These are phyloP conservation scores for Malassezia psittaci DNA, from an alignment of 1,284 basidiomycete genomes.

Conservation along the genomic window DNA sequence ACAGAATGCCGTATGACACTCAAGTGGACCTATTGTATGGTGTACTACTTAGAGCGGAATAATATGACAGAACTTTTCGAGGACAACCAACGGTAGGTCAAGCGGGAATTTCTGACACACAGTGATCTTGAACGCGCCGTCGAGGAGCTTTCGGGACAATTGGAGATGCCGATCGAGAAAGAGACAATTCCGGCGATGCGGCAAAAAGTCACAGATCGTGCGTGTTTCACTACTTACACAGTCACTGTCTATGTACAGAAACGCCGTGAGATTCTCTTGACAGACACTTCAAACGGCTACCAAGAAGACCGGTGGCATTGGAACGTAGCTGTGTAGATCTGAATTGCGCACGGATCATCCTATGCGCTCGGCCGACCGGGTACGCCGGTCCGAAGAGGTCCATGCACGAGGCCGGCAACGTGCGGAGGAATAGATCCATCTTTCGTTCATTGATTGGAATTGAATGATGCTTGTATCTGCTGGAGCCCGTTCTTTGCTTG, in stretches of 20 bases:
- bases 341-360: conserved; percentile 9
- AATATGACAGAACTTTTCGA: conserved; percentile 94
- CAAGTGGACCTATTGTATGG: conserved; percentile 99
- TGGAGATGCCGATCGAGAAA: conserved; percentile 79
- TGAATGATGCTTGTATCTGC: conserved; percentile 8
- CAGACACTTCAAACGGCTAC: conserved; percentile 85
- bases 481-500: conserved; percentile 8
- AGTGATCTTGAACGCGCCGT: conserved; percentile 90
- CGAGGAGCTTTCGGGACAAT: conserved; percentile 80
- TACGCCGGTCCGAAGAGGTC: neutral
- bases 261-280: conserved; percentile 82
- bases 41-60: conserved; percentile 74
- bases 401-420: neutral
- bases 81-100: conserved; percentile 69
- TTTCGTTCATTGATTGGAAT: neutral
- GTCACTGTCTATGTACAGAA: conserved; percentile 73
- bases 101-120: neutral
- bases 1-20: conserved; percentile 79
- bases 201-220: conserved; percentile 78
- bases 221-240: neutral
- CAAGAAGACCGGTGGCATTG: conserved; percentile 61
- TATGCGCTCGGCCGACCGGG: conserved; percentile 6
- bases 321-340: conserved; percentile 28
- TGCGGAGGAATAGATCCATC: neutral
- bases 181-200: conserved; percentile 71